phyloP scores from a whole-genome alignment of 2,329 filamentous ascomycete genomes.

The Curvularia spicifera region DNA sequence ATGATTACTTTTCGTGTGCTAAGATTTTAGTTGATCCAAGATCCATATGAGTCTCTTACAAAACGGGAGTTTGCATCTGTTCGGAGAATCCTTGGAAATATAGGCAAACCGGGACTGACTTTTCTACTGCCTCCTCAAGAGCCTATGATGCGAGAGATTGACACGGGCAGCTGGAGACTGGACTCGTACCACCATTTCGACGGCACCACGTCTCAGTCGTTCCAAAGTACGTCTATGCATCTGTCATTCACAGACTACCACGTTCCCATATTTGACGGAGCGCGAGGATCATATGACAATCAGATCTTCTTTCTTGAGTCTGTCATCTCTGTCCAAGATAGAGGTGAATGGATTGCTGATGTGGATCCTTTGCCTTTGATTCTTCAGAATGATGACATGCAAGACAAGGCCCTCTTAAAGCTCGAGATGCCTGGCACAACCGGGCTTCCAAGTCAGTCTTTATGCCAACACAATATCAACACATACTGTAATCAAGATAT shows the following conservation, averaged over 20 bases:
- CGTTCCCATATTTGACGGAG: background rate
- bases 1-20: background rate
- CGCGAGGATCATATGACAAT: background rate
- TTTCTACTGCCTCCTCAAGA: background rate
- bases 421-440: too few species aligned
- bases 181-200: background rate
- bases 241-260: background rate
- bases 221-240: background rate
- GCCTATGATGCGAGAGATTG: background rate
- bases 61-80: background rate
- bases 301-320: constrained; percentile 1
- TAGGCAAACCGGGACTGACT: background rate
- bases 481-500: background rate
- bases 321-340: constrained; percentile 5
- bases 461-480: too few species aligned
- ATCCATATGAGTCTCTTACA: background rate
- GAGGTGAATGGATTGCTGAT: constrained; percentile 6
- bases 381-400: background rate
- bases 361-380: constrained; percentile 1
- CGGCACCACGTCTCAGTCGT: background rate
- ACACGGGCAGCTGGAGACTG: background rate
- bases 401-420: too few species aligned
- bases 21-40: background rate
- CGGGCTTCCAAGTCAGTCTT: too few species aligned
- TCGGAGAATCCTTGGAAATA: background rate